Base-by-base conservation (phyloP, 139 green algal genomes). In the Tetratostichococcus sp. region DNA sequence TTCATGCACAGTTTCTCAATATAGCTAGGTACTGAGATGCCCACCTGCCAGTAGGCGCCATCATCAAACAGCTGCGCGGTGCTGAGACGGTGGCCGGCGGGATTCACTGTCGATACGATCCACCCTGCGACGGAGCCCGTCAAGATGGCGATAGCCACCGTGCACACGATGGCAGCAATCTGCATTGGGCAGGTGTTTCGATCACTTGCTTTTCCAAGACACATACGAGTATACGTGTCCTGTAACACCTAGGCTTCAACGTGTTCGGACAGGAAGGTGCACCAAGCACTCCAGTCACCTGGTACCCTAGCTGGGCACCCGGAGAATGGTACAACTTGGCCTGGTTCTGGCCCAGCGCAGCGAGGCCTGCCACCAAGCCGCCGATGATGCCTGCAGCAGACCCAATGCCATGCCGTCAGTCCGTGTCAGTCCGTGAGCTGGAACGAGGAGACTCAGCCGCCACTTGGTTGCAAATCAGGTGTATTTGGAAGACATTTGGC, bases 31-130 rank as follows among this genome's bases (percentile, higher is more conserved):
- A n/a, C n/a, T n/a, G n/a, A n/a, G n/a, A n/a, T 35, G 26, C 43
- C 35, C 33, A 76, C 75, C 25, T 35, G 32, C 76, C 76, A 85
- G 69, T 81, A 79, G 1, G 65, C 43, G 6, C 31, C 69, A 34
- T 86, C 81, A 4, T 86, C 81, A 62, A 77, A 86, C 25, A 85
- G 58, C 4, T 77, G 30, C 31, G 74, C 65, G 21, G 35, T 35
- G 19, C 69, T 66, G 32, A 86, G 28, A 0, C 32, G 34, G n/a
- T 75, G 23, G 21, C 25, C 3, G 32, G 14, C n/a, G 8, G 34
- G 65, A 32, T 69, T 72, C 35, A 80, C 19, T 21, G 26, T 35
- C 33, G 71, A 28, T 25, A 80, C 73, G 25, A 80, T 14, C 26
- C 8, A 67, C 30, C 75, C 82, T 4, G 57, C 39, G 39, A 50